phyloP scores from a whole-genome alignment of 1,284 basidiomycete species.

The Peniophora sp. region DNA sequence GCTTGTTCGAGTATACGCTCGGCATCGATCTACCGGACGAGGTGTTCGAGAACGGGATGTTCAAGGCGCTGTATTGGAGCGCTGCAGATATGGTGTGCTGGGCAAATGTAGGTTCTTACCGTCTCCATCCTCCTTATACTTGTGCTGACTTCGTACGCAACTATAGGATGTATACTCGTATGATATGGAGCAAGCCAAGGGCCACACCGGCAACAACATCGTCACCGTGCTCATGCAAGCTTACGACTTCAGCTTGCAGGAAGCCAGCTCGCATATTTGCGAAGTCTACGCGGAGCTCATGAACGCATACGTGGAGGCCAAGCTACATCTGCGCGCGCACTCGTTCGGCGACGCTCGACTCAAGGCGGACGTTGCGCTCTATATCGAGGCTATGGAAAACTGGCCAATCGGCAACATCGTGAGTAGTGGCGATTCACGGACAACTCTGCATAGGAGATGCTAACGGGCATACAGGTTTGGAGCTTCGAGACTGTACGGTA shows the following conservation, averaged over 20 bases:
- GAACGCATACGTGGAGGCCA: slow-evolving; percentile 41
- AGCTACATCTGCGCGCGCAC: slow-evolving; percentile 42
- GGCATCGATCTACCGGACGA: slow-evolving; percentile 56
- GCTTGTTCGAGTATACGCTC: slow-evolving; percentile 51
- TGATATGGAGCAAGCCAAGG: slow-evolving; percentile 65
- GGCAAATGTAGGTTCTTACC: slow-evolving; percentile 53
- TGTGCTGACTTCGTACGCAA: slow-evolving; percentile 50
- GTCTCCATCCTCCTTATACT: slow-evolving; percentile 37
- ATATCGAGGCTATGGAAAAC: slow-evolving; percentile 37
- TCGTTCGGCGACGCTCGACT: slow-evolving; percentile 34
- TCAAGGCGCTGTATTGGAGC: slow-evolving; percentile 48
- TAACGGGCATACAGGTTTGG: slow-evolving; percentile 26
- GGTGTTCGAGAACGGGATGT: slow-evolving; percentile 45
- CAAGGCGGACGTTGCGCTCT: slow-evolving; percentile 39
- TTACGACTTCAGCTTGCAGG: slow-evolving; percentile 42
- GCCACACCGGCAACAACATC: slow-evolving; percentile 61
- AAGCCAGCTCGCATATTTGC: slow-evolving; percentile 52
- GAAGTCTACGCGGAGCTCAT: slow-evolving; percentile 43
- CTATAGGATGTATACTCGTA: slow-evolving; percentile 73
- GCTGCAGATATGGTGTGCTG: slow-evolving; percentile 61
- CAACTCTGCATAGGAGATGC: too few species aligned
- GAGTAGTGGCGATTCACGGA: too few species aligned
- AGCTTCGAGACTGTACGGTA: slow-evolving; percentile 53
- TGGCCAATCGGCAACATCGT: slow-evolving; percentile 27
- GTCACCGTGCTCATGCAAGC: slow-evolving; percentile 60